phyloP scores from a whole-genome alignment of 2,329 filamentous ascomycete species.

The Cordyceps farinosa region DNA sequence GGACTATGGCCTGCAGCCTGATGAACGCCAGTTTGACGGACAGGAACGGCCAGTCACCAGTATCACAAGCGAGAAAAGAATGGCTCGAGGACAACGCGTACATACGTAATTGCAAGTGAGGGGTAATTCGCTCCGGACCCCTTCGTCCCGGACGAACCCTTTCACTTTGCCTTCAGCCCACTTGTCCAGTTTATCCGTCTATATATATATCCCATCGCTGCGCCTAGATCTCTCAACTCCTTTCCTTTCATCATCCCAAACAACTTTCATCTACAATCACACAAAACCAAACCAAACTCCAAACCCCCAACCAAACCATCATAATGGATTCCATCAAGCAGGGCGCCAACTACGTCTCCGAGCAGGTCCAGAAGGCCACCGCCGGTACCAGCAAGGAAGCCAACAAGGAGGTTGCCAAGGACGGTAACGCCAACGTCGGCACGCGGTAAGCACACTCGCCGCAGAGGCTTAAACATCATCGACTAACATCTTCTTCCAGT shows the following conservation, averaged over 20 bases:
- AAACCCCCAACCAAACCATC: conserved; percentile 19
- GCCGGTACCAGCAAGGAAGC: conserved; percentile 60
- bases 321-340: conserved; percentile 55
- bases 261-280: conserved; percentile 17
- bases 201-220: conserved; percentile 17
- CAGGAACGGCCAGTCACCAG: conserved; percentile 12
- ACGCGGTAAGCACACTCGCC: conserved; percentile 44
- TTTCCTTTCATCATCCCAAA: conserved; percentile 18
- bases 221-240: conserved; percentile 25
- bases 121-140: conserved; percentile 9
- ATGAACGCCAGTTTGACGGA: not conserved
- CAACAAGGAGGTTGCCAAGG: conserved; percentile 68
- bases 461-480: not conserved
- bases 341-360: conserved; percentile 63
- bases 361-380: conserved; percentile 56
- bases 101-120: conserved; percentile 16
- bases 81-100: not conserved
- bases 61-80: conserved; percentile 4
- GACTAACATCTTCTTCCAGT: conserved; percentile 29
- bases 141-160: conserved; percentile 1
- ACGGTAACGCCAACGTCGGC: conserved; percentile 47
- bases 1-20: not conserved
- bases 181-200: conserved; percentile 1
- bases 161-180: conserved; percentile 7
- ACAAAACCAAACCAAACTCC: conserved; percentile 21